phyloP scores from a whole-genome alignment of 306 rosid species.

The Vigna trinervia region DNA sequence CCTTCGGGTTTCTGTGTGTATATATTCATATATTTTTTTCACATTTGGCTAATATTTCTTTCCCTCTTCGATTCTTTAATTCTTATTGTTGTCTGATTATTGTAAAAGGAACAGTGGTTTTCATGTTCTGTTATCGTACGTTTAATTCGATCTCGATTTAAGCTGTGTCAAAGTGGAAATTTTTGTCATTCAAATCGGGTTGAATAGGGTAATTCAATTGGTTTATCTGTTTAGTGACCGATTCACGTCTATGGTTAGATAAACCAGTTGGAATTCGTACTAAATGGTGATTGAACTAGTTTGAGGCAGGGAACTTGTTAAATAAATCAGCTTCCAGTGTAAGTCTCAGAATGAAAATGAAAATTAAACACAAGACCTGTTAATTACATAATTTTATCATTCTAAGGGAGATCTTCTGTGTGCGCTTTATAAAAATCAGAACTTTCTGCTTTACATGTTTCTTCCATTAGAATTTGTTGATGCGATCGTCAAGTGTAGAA shows the following conservation, averaged over 20 bases:
- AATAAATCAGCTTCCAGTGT: not conserved
- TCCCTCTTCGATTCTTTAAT: constrained; percentile 16
- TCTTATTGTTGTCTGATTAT: not conserved
- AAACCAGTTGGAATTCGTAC: not conserved
- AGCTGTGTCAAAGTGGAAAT: not conserved
- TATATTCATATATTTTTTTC: constrained; percentile 11
- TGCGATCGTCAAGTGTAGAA: not conserved
- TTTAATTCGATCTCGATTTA: not conserved
- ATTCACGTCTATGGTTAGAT: not conserved
- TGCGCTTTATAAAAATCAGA: not conserved
- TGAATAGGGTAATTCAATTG: not conserved
- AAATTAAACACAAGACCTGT: not conserved
- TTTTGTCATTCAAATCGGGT: not conserved
- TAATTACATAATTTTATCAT: too few relatives aligned
- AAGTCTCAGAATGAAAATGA: not conserved
- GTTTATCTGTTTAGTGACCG: not conserved
- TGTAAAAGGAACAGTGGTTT: not conserved
- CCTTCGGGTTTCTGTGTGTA: constrained; percentile 23
- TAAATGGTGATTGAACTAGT: not conserved
- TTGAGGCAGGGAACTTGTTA: not conserved
- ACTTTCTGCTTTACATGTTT: too few relatives aligned
- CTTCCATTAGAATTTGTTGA: too few relatives aligned
- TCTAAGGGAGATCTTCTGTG: too few relatives aligned
- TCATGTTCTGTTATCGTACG: not conserved
- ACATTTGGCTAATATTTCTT: not conserved